These are phyloP conservation scores for Chrysoporthe austroafricana DNA, from an alignment of 2,329 filamentous ascomycete species.

Conservation along the genomic window DNA sequence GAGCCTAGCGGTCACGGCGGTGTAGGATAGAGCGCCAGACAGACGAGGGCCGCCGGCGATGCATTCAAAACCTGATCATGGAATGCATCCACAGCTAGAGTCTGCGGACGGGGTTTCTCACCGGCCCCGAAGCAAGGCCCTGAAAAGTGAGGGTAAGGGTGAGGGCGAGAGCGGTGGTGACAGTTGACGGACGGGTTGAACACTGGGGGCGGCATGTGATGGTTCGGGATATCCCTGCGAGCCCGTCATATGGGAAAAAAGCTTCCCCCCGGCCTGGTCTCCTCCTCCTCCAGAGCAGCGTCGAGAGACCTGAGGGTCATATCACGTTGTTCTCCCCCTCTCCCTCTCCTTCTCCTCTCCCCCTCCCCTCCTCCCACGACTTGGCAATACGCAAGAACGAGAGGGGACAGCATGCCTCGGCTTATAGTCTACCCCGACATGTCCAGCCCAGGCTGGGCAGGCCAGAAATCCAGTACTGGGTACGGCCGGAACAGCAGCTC, in stretches of 20 bases:
- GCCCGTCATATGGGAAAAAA: not conserved
- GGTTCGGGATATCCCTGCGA: slow-evolving; percentile 7
- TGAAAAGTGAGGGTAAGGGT: not conserved
- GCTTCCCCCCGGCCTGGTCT: not conserved
- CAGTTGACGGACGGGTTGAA: too few relatives aligned
- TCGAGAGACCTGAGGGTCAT: not conserved
- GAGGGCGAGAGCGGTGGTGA: too few relatives aligned
- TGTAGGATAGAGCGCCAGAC: too few relatives aligned
- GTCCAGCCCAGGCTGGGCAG: not conserved
- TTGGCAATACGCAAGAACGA: not conserved
- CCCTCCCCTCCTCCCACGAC: not conserved
- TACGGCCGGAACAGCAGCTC: not conserved
- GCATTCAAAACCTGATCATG: too few relatives aligned
- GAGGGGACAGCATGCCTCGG: not conserved
- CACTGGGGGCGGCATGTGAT: slow-evolving; percentile 1
- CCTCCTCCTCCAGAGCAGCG: not conserved
- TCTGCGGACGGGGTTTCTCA: too few relatives aligned
- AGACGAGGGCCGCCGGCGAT: too few relatives aligned
- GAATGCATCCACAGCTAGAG: too few relatives aligned
- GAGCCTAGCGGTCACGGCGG: too few relatives aligned
- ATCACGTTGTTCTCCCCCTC: not conserved
- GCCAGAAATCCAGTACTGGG: too few relatives aligned
- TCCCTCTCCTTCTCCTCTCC: too few relatives aligned
- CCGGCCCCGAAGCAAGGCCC: too few relatives aligned
- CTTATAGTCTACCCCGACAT: not conserved